A percentile compares a stretch with the other conserved stretches of the same genome.
Evolutionary conservation across 2,329 filamentous ascomycete genomes (phyloP).

Genomic region (Intubia oerlemansii): DNA sequence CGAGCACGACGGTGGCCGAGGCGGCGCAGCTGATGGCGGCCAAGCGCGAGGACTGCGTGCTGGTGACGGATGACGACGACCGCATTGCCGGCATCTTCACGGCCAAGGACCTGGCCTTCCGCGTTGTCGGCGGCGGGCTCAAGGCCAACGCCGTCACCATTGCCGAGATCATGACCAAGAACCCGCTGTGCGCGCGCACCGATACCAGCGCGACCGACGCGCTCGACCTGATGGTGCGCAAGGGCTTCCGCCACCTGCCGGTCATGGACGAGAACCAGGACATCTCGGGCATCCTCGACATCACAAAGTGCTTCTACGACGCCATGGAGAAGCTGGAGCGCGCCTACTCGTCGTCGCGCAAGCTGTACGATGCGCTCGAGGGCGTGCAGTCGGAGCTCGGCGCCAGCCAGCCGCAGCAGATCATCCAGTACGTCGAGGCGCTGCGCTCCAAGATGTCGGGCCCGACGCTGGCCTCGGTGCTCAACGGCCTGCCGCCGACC

Average conservation of each 20-base stretch:
- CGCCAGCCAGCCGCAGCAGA: conserved; percentile 89
- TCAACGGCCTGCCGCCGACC: conserved; percentile 78
- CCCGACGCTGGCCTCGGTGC: conserved; percentile 80
- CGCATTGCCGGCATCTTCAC: conserved; percentile 97
- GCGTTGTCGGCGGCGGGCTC: conserved; percentile 76
- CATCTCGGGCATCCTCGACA: conserved; percentile 92
- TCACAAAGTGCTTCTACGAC: conserved; percentile 99
- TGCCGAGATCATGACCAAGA: conserved; percentile 99
- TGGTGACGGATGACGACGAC: conserved; percentile 95
- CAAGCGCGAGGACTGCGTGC: conserved; percentile 91
- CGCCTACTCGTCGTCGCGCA: conserved; percentile 92
- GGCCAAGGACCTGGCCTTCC: conserved; percentile 93
- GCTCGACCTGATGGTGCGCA: conserved; percentile 91
- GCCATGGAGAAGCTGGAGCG: conserved; percentile 99
- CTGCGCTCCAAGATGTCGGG: conserved; percentile 93
- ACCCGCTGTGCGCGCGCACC: conserved; percentile 88
- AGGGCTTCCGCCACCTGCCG: conserved; percentile 90
- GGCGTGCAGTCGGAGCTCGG: conserved; percentile 95
- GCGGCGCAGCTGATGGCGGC: conserved; percentile 97
- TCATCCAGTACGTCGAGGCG: conserved; percentile 97
- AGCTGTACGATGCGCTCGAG: conserved; percentile 91
- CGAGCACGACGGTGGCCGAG: conserved; percentile 78
- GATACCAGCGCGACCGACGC: conserved; percentile 97
- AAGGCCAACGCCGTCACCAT: conserved; percentile 84
- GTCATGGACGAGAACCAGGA: conserved; percentile 99